A percentile compares a stretch with the other conserved stretches of the same genome.
Conservation (phyloP, 108 stramenopile species). For the Parmales sp. region DNA sequence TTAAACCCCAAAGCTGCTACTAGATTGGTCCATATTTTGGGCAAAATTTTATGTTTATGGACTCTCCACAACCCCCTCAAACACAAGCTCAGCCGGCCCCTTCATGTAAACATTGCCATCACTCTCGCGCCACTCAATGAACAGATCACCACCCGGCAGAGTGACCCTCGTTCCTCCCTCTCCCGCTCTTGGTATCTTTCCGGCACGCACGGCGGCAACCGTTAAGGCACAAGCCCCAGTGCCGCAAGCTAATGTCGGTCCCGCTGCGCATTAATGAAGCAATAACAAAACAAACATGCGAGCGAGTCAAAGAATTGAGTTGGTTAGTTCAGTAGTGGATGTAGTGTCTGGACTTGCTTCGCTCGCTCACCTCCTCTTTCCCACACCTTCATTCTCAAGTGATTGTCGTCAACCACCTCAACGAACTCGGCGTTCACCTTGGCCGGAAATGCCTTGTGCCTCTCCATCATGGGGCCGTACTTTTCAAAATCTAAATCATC, state of each 20-base stretch:
- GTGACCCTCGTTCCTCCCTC: conserved; percentile 53
- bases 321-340: too few relatives aligned
- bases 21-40: too few relatives aligned
- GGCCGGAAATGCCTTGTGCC: conserved; percentile 74
- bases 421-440: conserved; percentile 95
- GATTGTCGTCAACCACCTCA: conserved; percentile 63
- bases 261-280: too few relatives aligned
- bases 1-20: too few relatives aligned
- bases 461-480: conserved; percentile 82
- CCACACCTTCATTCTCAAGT: conserved; percentile 93
- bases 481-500: conserved; percentile 72
- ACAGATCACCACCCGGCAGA: conserved; percentile 78
- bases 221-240: conserved; percentile 91
- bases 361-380: too few relatives aligned
- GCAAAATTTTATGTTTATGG: too few relatives aligned
- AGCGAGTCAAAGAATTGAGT: too few relatives aligned
- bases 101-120: conserved; percentile 89
- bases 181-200: conserved; percentile 58
- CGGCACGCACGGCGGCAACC: conserved; percentile 81
- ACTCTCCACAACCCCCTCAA: conserved; percentile 25
- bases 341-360: too few relatives aligned
- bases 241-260: conserved; percentile 92
- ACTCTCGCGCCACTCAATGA: conserved; percentile 78
- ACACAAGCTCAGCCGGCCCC: conserved; percentile 59
- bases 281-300: too few relatives aligned